Conservation (phyloP, 164 flowering plant genomes). For the Annona squamosa region DNA sequence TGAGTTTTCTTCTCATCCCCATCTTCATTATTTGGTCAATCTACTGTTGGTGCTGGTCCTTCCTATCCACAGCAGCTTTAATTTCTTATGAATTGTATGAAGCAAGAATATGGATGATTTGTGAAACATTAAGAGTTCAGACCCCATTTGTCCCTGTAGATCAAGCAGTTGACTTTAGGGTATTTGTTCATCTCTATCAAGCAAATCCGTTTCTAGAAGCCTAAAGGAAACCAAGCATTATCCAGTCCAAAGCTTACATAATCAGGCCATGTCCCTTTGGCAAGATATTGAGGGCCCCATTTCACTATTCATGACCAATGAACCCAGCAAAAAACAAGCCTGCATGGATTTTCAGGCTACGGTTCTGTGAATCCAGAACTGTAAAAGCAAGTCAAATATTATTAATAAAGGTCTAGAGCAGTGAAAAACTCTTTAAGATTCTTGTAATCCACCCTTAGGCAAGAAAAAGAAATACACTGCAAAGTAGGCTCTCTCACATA, state of each 20-base stretch:
- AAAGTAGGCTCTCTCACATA: background rate
- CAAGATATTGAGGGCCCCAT: background rate
- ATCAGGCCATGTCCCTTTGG: background rate
- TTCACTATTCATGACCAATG: background rate
- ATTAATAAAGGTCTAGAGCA: background rate
- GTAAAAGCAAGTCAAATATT: background rate
- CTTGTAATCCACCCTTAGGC: background rate
- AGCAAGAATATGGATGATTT: too few relatives aligned
- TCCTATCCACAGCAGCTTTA: too few relatives aligned
- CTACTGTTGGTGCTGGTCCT: too few relatives aligned
- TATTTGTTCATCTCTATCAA: too few relatives aligned
- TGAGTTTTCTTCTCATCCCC: too few relatives aligned
- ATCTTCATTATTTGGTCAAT: too few relatives aligned
- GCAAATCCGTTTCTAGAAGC: too few relatives aligned
- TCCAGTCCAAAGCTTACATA: background rate
- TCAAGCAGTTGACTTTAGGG: too few relatives aligned
- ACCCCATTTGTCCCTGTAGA: too few relatives aligned
- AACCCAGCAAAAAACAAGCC: background rate
- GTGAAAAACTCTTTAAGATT: background rate
- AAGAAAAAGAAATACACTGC: background rate
- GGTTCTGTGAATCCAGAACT: background rate
- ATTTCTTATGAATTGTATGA: too few relatives aligned
- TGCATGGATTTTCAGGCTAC: background rate
- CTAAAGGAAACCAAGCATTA: background rate
- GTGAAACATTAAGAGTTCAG: too few relatives aligned